Conservation (phyloP, 768 basidiomycete species). For the Hygrophoropsis aurantiaca region DNA sequence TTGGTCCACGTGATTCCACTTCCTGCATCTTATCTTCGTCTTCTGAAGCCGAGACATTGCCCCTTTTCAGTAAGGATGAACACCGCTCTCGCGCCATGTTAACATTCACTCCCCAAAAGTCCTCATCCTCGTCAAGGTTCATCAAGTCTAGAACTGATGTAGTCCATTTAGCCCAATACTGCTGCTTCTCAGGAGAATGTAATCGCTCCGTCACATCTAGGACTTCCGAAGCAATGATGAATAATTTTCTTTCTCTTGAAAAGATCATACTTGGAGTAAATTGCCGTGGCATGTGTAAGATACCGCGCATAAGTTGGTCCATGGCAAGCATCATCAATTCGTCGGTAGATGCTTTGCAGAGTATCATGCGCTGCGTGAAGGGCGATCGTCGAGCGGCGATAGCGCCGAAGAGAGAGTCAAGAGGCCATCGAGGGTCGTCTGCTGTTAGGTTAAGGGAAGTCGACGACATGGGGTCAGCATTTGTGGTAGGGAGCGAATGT, state of each 20-base stretch:
- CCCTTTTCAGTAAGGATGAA: neutral
- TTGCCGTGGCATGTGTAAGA: conserved; percentile 69
- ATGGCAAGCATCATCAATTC: conserved; percentile 61
- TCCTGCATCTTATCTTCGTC: no score
- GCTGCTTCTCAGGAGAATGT: conserved; percentile 40
- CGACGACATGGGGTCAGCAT: neutral
- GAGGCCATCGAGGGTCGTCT: conserved; percentile 50
- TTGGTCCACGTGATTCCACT: no score
- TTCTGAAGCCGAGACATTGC: no score
- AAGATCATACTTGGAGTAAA: conserved; percentile 34
- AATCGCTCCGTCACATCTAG: conserved; percentile 61
- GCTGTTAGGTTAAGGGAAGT: conserved; percentile 7
- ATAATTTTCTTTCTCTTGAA: conserved; percentile 59
- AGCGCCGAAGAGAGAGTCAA: conserved; percentile 50
- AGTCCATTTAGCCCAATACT: conserved; percentile 60
- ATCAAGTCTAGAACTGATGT: conserved; percentile 63
- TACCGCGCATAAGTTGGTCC: conserved; percentile 69
- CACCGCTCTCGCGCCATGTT: conserved; percentile 2
- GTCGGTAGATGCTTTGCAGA: conserved; percentile 41
- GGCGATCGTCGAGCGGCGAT: conserved; percentile 52
- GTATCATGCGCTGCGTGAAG: conserved; percentile 46
- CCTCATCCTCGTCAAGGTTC: conserved; percentile 26
- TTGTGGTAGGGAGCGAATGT: neutral
- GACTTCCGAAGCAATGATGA: conserved; percentile 62
- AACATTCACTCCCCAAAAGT: neutral